phyloP scores from a whole-genome alignment of 352 stramenopile species.

The Aphanomyces invadans region DNA sequence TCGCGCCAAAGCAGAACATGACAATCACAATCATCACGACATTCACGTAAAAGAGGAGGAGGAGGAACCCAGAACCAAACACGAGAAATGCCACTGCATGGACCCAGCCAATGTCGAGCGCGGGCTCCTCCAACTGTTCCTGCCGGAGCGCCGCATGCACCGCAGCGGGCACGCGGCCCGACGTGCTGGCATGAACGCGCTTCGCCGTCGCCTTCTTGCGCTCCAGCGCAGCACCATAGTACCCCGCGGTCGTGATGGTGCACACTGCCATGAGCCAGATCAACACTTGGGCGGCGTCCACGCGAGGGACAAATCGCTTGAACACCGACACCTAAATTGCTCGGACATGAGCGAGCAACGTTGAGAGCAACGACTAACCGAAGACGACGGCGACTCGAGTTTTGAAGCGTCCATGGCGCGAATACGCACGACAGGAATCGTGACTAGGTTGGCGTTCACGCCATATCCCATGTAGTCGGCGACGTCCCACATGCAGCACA shows the following conservation, averaged over 20 bases:
- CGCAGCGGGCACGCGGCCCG: constrained; percentile 35
- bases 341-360: not conserved
- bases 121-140: constrained; percentile 30
- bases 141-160: constrained; percentile 49
- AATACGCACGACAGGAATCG: constrained; percentile 61
- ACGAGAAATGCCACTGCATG: constrained; percentile 61
- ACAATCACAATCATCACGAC: constrained; percentile 65
- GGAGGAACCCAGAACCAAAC: constrained; percentile 49
- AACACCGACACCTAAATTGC: constrained; percentile 54
- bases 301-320: constrained; percentile 42
- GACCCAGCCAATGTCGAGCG: constrained; percentile 75
- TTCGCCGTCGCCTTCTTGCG: constrained; percentile 35
- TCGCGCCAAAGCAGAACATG: constrained; percentile 49
- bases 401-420: constrained; percentile 48
- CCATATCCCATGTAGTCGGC: constrained; percentile 63
- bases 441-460: constrained; percentile 35
- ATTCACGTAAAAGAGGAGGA: constrained; percentile 66
- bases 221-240: constrained; percentile 59
- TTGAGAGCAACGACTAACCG: not conserved
- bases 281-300: constrained; percentile 59
- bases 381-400: constrained; percentile 40
- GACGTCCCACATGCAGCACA: constrained; percentile 77
- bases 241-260: constrained; percentile 63
- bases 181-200: constrained; percentile 36
- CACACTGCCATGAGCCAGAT: constrained; percentile 70